Evolutionary conservation across 768 basidiomycete genomes (phyloP), one percentile per base, ranked within the genome.

Genomic region (Sporobolomyces pararoseus): DNA sequence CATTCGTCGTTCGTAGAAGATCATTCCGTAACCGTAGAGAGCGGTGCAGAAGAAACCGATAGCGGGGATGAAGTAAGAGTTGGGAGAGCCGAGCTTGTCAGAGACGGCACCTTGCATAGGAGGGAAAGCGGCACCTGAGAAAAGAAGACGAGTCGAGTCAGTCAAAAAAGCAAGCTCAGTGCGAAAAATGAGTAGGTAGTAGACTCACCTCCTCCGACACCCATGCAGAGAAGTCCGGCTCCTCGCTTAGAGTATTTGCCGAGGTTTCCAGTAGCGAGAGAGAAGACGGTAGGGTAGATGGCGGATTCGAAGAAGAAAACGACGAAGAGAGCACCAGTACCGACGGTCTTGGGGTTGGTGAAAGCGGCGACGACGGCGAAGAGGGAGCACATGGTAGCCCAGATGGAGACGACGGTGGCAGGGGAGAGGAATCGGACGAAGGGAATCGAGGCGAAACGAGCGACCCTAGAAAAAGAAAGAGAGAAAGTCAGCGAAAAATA

Each of bases 1-100:
- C 77, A 88, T 88, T 14, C 94, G 94, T 44, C 97, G 89, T 80
- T 96, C 92, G 79, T 94, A 92, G 62, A 96, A 87, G 80, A 96
- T 91, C 14, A 97, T 70, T 34, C 27, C 37, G 53, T 50, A 27
- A 16, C 64, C 69, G 59, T 65, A 70, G 12, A 19, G 14, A 21
- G 47, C 46, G 7, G 42, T n/a, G 63, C 32, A 23, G n/a, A 37
- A 29, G 58, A 69, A 64, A 39, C 42, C 63, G 25, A 47, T 50
- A 9, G 14, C 32, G 32, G 63, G 57, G 44, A 64, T 49, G 50
- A 71, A 29, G 71, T 72, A 74, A 9, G 73, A 74, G n/a, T 50
- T 4, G 25, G 34, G 16, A 10, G 70, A 55, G 4, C 19, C 16
- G 37, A 32, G 37, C 14, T 54, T 61, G 73, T 79, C 79, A 54